phyloP scores from a whole-genome alignment of 2,329 filamentous ascomycete genomes.

The Fusarium hainanense region DNA sequence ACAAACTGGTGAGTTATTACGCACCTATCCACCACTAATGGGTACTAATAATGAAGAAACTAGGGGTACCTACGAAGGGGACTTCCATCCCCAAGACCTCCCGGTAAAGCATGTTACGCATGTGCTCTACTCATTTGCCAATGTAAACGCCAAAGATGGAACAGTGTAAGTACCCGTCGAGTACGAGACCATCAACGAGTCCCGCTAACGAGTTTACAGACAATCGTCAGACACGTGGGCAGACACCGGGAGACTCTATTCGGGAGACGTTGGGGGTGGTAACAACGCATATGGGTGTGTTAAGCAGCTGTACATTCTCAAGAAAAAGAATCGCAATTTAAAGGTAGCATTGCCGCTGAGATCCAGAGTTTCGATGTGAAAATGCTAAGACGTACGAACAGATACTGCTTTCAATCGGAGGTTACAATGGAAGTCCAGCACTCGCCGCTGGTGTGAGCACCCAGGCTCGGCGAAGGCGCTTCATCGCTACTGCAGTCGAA shows the following conservation, averaged over 20 bases:
- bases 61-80: constrained; percentile 70
- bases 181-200: no score
- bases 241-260: constrained; percentile 74
- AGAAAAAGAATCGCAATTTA: constrained; percentile 79
- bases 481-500: constrained; percentile 75
- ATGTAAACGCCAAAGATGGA: constrained; percentile 57
- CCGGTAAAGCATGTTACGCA: constrained; percentile 77
- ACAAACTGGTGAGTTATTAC: constrained; percentile 60
- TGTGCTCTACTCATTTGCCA: constrained; percentile 70
- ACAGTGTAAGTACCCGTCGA: constrained; percentile 55
- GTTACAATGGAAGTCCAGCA: constrained; percentile 75
- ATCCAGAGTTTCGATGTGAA: background rate
- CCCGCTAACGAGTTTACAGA: constrained; percentile 1
- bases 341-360: constrained; percentile 63
- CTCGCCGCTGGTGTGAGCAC: constrained; percentile 68
- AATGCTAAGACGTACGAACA: constrained; percentile 19
- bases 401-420: constrained; percentile 64
- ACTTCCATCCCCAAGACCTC: constrained; percentile 77
- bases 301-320: constrained; percentile 80
- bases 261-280: constrained; percentile 69
- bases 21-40: background rate
- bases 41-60: constrained; percentile 56
- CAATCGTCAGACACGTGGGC: constrained; percentile 51
- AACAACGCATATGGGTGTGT: constrained; percentile 80
- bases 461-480: constrained; percentile 68